phyloP scores from a whole-genome alignment of 2,329 filamentous ascomycete species.

The Thielaviopsis euricoi region DNA sequence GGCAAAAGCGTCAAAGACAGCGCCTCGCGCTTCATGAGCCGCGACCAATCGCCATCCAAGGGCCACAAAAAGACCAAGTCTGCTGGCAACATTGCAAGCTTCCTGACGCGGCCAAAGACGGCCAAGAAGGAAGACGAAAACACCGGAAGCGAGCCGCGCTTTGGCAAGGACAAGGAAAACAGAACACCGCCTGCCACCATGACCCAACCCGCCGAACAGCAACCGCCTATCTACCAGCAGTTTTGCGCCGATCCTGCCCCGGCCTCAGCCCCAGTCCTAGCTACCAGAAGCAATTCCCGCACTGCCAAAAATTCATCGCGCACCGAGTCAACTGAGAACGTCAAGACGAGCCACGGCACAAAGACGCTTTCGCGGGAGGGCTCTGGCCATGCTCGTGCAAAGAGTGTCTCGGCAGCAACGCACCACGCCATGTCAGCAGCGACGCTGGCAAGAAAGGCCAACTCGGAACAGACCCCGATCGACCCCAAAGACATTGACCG shows the following conservation, averaged over 20 bases:
- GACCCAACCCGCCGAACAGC: neutral
- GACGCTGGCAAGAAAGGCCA: neutral
- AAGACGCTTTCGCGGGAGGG: slow-evolving; percentile 13
- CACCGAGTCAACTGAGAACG: neutral
- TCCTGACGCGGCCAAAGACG: slow-evolving; percentile 62
- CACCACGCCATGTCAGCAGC: neutral
- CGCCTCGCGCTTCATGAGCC: slow-evolving; percentile 21
- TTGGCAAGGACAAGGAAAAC: slow-evolving; percentile 12
- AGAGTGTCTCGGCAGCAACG: slow-evolving; percentile 13
- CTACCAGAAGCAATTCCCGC: neutral
- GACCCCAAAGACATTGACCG: slow-evolving; percentile 38
- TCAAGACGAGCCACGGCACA: slow-evolving; percentile 4
- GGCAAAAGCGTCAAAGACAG: slow-evolving; percentile 3
- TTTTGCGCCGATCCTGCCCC: slow-evolving; percentile 4
- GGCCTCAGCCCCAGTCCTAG: neutral
- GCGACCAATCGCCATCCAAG: slow-evolving; percentile 38
- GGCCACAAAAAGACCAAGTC: slow-evolving; percentile 63
- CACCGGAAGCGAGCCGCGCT: neutral
- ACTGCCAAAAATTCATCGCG: neutral
- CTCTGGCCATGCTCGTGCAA: slow-evolving; percentile 23
- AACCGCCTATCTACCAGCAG: slow-evolving; percentile 7
- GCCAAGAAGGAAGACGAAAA: slow-evolving; percentile 33
- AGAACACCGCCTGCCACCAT: slow-evolving; percentile 10
- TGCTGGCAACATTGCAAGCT: slow-evolving; percentile 59
- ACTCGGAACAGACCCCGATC: slow-evolving; percentile 31